phyloP scores from a whole-genome alignment of 2,329 filamentous ascomycete species.

The Diplodia scrobiculata region DNA sequence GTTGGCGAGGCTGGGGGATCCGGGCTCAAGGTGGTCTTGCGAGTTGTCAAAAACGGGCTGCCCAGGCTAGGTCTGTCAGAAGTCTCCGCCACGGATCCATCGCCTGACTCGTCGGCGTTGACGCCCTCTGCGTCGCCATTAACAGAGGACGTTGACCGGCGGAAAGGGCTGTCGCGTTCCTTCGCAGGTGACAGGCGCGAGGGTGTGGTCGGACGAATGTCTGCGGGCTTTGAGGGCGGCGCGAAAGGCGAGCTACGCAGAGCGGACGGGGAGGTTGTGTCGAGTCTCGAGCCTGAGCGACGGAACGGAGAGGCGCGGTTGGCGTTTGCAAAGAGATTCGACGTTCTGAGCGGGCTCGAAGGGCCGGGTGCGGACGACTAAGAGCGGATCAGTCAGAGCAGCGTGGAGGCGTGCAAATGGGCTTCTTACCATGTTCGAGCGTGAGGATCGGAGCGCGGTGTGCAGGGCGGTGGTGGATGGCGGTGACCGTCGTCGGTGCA shows the following conservation, averaged over 20 bases:
- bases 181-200: constrained; percentile 33
- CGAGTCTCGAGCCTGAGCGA: constrained; percentile 46
- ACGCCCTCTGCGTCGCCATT: constrained; percentile 27
- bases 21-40: constrained; percentile 35
- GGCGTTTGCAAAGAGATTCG: constrained; percentile 48
- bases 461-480: background rate
- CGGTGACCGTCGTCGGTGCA: background rate
- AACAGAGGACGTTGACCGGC: constrained; percentile 42
- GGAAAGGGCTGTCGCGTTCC: constrained; percentile 30
- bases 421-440: constrained; percentile 20
- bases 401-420: background rate
- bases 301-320: constrained; percentile 50
- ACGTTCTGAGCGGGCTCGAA: constrained; percentile 45
- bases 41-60: constrained; percentile 35
- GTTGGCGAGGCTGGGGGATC: constrained; percentile 40
- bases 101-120: constrained; percentile 20
- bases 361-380: constrained; percentile 23
- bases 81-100: constrained; percentile 34
- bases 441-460: background rate
- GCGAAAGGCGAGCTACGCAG: constrained; percentile 34
- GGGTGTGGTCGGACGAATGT: constrained; percentile 28
- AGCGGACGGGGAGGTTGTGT: constrained; percentile 44
- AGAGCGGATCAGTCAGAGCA: constrained; percentile 6
- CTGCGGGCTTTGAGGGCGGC: constrained; percentile 30
- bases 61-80: constrained; percentile 39